Conservation (phyloP, 1,139 yeast species). For the Candida neerlandica region DNA sequence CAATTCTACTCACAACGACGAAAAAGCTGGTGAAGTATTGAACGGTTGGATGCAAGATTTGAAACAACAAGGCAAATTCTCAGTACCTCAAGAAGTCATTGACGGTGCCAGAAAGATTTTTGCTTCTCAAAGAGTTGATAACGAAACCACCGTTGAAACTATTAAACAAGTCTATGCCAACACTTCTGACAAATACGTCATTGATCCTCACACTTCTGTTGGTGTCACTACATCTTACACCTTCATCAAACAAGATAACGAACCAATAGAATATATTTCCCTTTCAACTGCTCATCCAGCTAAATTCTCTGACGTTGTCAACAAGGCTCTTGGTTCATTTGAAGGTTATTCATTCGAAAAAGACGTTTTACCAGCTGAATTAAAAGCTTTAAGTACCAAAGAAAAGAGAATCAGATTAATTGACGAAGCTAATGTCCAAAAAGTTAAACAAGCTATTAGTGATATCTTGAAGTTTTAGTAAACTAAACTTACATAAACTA, state of each 20-base stretch:
- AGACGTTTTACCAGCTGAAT: conserved; percentile 87
- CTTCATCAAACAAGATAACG: conserved; percentile 52
- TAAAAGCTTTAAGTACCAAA: conserved; percentile 68
- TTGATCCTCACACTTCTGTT: conserved; percentile 97
- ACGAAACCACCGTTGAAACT: conserved; percentile 73
- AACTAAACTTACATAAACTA: conserved; percentile 1
- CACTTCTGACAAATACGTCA: conserved; percentile 70
- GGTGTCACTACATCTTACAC: conserved; percentile 81
- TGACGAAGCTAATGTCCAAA: conserved; percentile 70
- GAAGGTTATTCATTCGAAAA: conserved; percentile 81
- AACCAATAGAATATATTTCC: conserved; percentile 57
- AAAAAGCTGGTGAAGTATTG: conserved; percentile 77
- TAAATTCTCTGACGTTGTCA: conserved; percentile 94
- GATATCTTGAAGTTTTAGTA: conserved; percentile 51
- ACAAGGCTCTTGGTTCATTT: conserved; percentile 66
- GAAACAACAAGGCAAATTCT: conserved; percentile 73
- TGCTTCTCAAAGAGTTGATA: conserved; percentile 78
- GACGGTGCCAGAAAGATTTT: conserved; percentile 68
- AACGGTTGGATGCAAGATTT: conserved; percentile 78
- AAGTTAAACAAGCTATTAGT: conserved; percentile 73
- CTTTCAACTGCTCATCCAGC: conserved; percentile 99
- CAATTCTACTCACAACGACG: conserved; percentile 53
- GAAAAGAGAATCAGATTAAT: conserved; percentile 78
- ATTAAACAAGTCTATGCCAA: conserved; percentile 67
- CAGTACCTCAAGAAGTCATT: conserved; percentile 66